phyloP scores from a whole-genome alignment of 257 asterid species.

The Eustoma russellianum region DNA sequence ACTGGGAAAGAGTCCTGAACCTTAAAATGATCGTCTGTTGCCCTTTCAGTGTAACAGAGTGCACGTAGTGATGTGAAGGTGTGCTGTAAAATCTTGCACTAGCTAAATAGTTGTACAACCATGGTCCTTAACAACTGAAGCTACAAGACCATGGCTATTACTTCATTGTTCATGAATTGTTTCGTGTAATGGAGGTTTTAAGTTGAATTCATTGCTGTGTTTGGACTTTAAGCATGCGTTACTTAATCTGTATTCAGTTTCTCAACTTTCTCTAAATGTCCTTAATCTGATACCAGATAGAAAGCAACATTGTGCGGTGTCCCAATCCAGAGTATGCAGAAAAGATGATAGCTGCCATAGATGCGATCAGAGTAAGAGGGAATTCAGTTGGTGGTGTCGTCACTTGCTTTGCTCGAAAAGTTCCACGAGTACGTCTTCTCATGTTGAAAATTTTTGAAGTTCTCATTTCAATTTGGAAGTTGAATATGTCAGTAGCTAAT shows the following conservation, averaged over 20 bases:
- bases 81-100: too few species aligned
- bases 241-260: background rate
- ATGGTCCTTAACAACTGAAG: too few species aligned
- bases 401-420: conserved; percentile 93
- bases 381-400: conserved; percentile 98
- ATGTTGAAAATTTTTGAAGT: background rate
- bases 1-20: too few species aligned
- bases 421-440: conserved; percentile 53
- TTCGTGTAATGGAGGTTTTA: too few species aligned
- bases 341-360: conserved; percentile 96
- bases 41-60: too few species aligned
- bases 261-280: conserved; percentile 1
- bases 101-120: too few species aligned
- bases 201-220: too few species aligned
- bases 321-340: conserved; percentile 92
- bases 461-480: background rate
- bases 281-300: conserved; percentile 40
- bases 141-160: too few species aligned
- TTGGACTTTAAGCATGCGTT: too few species aligned
- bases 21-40: too few species aligned
- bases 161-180: too few species aligned
- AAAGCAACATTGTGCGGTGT: conserved; percentile 84
- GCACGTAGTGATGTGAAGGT: too few species aligned
- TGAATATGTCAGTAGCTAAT: background rate
- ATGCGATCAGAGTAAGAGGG: conserved; percentile 85